Percentiles rank a stretch among this genome's conserved stretches.
phyloP scores from a whole-genome alignment of 177 flowering plant genomes.

The Vitis hybrid region DNA sequence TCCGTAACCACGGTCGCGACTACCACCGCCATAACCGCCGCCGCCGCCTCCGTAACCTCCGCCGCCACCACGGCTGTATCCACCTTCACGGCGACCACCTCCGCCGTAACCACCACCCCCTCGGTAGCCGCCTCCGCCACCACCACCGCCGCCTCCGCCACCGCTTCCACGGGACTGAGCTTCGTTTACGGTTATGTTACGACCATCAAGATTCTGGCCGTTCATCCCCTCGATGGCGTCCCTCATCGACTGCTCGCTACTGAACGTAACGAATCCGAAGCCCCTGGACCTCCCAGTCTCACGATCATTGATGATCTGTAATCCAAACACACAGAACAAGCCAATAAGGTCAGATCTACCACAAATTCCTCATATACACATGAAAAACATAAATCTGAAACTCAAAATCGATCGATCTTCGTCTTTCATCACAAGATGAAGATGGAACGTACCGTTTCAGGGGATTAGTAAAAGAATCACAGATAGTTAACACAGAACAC shows the following conservation, averaged over 20 bases:
- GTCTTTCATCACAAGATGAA: conserved; percentile 28
- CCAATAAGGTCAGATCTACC: conserved; percentile 10
- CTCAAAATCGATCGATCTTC: conserved; percentile 42
- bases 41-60: conserved; percentile 26
- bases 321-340: neutral
- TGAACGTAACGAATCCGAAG: conserved; percentile 77
- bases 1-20: conserved; percentile 22
- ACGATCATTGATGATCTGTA: conserved; percentile 70
- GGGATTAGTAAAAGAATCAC: conserved; percentile 16
- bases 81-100: conserved; percentile 16
- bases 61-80: conserved; percentile 31
- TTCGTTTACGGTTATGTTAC: conserved; percentile 85
- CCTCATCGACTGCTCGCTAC: conserved; percentile 62
- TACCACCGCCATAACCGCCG: conserved; percentile 31
- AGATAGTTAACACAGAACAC: conserved; percentile 32
- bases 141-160: conserved; percentile 41
- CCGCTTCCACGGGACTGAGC: conserved; percentile 78
- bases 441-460: conserved; percentile 56
- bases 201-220: conserved; percentile 76
- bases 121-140: conserved; percentile 18
- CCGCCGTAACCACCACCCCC: conserved; percentile 35
- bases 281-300: conserved; percentile 83
- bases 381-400: neutral
- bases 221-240: conserved; percentile 89
- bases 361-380: neutral